phyloP scores from a whole-genome alignment of 225 moss, liverwort and hornwort genomes.

The Physcomitrium patens region DNA sequence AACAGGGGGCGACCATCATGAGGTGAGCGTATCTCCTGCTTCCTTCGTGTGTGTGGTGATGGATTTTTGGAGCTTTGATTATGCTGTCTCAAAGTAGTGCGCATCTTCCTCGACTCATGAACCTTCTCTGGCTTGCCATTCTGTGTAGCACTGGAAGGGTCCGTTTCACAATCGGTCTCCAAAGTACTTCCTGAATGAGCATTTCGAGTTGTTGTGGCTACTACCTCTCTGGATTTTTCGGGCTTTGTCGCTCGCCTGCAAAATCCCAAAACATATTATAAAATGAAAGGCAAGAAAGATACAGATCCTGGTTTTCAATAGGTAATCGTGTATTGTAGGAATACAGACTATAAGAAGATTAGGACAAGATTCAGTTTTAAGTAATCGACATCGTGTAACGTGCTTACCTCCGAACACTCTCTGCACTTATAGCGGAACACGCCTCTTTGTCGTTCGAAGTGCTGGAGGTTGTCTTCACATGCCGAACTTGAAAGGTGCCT shows the following conservation, averaged over 20 bases:
- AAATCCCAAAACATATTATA: too few relatives aligned
- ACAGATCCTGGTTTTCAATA: neutral
- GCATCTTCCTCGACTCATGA: conserved; percentile 25
- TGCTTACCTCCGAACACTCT: conserved; percentile 30
- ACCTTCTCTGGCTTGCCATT: conserved; percentile 24
- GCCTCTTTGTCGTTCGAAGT: conserved; percentile 21
- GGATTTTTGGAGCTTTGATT: conserved; percentile 14
- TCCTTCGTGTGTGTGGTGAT: conserved; percentile 15
- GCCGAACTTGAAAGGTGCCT: conserved; percentile 4
- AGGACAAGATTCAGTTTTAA: neutral
- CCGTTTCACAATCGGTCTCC: conserved; percentile 32
- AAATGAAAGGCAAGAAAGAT: neutral
- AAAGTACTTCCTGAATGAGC: conserved; percentile 25
- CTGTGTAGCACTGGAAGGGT: conserved; percentile 16
- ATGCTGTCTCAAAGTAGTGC: conserved; percentile 15
- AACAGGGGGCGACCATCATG: conserved; percentile 29
- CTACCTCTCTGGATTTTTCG: conserved; percentile 12
- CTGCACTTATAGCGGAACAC: neutral
- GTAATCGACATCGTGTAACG: neutral
- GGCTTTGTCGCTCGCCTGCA: conserved; percentile 36
- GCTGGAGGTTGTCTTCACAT: conserved; percentile 39
- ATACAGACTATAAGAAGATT: neutral
- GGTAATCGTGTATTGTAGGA: neutral
- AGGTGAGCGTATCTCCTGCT: conserved; percentile 22
- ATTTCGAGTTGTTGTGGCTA: conserved; percentile 18